Evolutionary conservation across 2,329 filamentous ascomycete genomes (phyloP).

Genomic region (Emergomyces pasteurianus): DNA sequence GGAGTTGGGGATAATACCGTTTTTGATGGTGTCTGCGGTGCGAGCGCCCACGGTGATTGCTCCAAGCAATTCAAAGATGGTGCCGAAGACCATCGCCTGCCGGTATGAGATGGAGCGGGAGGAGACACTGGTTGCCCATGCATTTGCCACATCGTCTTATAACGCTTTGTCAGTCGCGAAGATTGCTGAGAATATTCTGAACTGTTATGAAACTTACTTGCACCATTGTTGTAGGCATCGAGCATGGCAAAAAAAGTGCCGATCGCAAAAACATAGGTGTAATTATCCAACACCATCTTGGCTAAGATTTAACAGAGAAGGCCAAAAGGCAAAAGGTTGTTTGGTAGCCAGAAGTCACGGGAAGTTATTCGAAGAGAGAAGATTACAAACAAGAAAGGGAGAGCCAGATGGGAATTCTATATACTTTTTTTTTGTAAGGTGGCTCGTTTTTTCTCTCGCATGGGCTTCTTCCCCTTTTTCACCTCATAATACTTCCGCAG

Average conservation of each 20-base stretch:
- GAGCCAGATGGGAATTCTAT: background rate
- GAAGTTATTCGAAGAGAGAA: background rate
- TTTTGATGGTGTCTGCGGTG: conserved; percentile 69
- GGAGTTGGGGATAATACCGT: conserved; percentile 53
- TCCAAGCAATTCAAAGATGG: conserved; percentile 56
- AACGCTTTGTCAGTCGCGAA: conserved; percentile 1
- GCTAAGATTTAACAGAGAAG: conserved; percentile 2
- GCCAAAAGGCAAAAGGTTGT: background rate
- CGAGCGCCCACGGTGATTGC: conserved; percentile 56
- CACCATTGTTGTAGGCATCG: conserved; percentile 68
- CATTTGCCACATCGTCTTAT: conserved; percentile 69
- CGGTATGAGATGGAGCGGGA: conserved; percentile 63
- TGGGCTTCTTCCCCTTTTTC: background rate
- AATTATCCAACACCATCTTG: conserved; percentile 49
- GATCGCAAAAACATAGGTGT: conserved; percentile 62
- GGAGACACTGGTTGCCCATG: conserved; percentile 71
- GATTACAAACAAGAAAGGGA: background rate
- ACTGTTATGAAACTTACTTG: conserved; percentile 44
- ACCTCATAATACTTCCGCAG: background rate
- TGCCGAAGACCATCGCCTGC: conserved; percentile 55
- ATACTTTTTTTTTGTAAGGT: background rate
- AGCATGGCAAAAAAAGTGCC: conserved; percentile 66
- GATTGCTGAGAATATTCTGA: background rate
- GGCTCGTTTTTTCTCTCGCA: background rate
- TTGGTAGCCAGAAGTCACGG: background rate